These are phyloP conservation scores for Asterophora parasitica DNA, from an alignment of 768 basidiomycete genomes.

Conservation along the genomic window DNA sequence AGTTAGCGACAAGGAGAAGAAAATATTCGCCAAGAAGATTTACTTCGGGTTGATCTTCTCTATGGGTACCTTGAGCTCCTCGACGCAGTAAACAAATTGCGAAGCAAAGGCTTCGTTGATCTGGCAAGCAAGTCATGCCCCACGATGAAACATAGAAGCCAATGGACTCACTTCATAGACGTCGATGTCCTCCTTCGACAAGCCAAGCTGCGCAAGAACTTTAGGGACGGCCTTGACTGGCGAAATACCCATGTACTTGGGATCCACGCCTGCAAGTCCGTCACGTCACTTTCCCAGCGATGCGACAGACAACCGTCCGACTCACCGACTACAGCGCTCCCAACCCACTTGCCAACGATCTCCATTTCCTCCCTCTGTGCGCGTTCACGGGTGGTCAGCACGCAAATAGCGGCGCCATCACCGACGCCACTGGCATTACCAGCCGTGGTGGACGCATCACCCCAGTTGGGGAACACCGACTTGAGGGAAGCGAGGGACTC, in stretches of 20 bases:
- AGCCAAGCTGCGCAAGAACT: conserved; percentile 53
- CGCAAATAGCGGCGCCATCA: conserved; percentile 85
- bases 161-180: conserved; percentile 58
- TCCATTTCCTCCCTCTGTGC: conserved; percentile 50
- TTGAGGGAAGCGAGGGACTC: conserved; percentile 78
- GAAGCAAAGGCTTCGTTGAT: conserved; percentile 92
- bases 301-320: not conserved
- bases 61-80: conserved; percentile 69
- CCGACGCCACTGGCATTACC: conserved; percentile 88
- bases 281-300: not conserved
- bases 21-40: conserved; percentile 19
- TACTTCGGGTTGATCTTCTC: conserved; percentile 85
- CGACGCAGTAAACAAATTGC: conserved; percentile 90
- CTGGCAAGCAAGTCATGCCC: conserved; percentile 29
- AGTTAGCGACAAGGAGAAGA: not conserved
- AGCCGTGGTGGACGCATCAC: conserved; percentile 63
- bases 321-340: conserved; percentile 71
- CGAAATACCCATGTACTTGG: conserved; percentile 73
- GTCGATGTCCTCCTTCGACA: conserved; percentile 70
- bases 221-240: conserved; percentile 72
- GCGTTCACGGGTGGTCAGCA: conserved; percentile 74
- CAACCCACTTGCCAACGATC: conserved; percentile 80
- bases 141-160: not conserved
- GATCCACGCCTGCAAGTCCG: conserved; percentile 55
- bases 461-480: conserved; percentile 84